These are phyloP conservation scores for Stephania cephalantha DNA, from an alignment of 164 flowering plant species.

Conservation along the genomic window DNA sequence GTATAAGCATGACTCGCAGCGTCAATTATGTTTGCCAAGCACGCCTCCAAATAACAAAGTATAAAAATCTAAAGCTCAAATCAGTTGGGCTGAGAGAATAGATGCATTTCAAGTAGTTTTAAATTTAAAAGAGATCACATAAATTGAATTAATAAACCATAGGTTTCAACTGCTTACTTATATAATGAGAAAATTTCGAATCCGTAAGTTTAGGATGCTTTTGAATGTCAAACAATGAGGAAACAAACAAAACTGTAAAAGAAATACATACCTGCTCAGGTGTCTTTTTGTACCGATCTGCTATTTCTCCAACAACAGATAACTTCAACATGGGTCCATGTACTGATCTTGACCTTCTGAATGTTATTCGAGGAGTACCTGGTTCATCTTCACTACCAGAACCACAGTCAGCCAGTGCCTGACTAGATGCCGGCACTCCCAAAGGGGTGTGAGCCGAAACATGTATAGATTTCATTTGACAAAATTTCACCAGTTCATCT, in stretches of 20 bases:
- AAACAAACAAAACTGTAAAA: neutral
- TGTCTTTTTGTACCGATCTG: slow-evolving; percentile 50
- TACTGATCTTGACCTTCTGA: slow-evolving; percentile 62
- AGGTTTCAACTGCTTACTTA: too few relatives aligned
- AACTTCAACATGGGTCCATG: slow-evolving; percentile 70
- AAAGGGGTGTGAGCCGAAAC: slow-evolving; percentile 71
- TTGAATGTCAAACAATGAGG: neutral
- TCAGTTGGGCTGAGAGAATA: neutral
- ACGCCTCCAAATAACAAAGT: neutral
- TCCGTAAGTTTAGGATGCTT: neutral
- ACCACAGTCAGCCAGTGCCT: slow-evolving; percentile 42
- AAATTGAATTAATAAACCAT: too few relatives aligned
- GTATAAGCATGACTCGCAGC: too few relatives aligned
- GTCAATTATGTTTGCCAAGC: too few relatives aligned
- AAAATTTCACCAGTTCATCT: slow-evolving; percentile 65
- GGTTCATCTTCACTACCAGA: slow-evolving; percentile 62
- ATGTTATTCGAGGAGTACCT: slow-evolving; percentile 60
- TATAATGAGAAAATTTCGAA: too few relatives aligned
- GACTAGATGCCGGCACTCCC: slow-evolving; percentile 48
- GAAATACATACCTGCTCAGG: slow-evolving; percentile 55
- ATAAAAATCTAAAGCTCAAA: neutral
- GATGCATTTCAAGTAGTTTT: neutral
- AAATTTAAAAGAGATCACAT: neutral
- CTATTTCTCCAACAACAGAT: slow-evolving; percentile 55
- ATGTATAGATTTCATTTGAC: slow-evolving; percentile 57